A percentile compares a stretch with the other conserved stretches of the same genome.
phyloP scores from a whole-genome alignment of 345 rosid species.

The Noccaea caerulescens region DNA sequence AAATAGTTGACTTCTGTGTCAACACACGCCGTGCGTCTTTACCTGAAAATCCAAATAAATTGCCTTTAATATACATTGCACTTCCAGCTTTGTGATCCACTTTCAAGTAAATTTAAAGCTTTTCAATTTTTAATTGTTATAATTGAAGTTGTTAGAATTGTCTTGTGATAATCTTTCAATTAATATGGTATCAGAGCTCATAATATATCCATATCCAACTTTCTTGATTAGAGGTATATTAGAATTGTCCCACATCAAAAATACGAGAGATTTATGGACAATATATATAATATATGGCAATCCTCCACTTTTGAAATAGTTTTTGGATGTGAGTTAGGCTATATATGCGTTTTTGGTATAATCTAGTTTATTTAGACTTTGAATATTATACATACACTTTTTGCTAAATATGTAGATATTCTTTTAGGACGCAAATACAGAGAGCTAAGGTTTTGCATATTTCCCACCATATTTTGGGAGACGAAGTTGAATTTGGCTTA shows the following conservation, averaged over 20 bases:
- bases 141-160: too few species aligned
- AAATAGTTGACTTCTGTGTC: conserved; percentile 39
- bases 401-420: background rate
- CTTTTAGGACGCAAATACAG: background rate
- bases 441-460: background rate
- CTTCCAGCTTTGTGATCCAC: conserved; percentile 16
- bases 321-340: too few species aligned
- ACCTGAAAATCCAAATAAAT: conserved; percentile 27
- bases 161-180: too few species aligned
- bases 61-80: background rate
- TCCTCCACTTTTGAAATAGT: too few species aligned
- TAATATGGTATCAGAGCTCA: too few species aligned
- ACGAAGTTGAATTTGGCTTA: background rate
- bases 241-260: too few species aligned
- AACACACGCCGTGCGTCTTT: conserved; percentile 29
- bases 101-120: background rate
- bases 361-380: conserved; percentile 5
- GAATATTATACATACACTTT: too few species aligned
- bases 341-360: background rate
- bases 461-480: background rate
- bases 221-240: too few species aligned
- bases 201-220: too few species aligned
- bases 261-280: too few species aligned
- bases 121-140: background rate
- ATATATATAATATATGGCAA: too few species aligned